These are phyloP conservation scores for Fusarium sp. DNA, from an alignment of 2,329 filamentous ascomycete genomes.

Conservation along the genomic window DNA sequence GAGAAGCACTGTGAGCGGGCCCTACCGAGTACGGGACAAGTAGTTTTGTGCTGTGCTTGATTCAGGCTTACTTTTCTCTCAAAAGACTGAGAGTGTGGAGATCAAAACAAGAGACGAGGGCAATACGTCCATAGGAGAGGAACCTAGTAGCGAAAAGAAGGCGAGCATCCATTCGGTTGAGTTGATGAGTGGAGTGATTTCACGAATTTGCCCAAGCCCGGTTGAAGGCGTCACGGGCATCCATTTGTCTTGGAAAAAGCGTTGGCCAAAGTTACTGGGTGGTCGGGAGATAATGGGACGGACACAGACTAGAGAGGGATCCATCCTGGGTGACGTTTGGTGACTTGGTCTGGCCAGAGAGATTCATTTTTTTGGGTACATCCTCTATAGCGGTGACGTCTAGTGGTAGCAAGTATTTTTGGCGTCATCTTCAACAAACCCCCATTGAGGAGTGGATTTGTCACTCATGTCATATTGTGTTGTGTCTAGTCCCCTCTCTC, in stretches of 20 bases:
- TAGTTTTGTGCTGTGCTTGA: conserved; percentile 3
- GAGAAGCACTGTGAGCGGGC: conserved; percentile 26
- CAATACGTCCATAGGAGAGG: background rate
- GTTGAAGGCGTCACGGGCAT: conserved; percentile 43
- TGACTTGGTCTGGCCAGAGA: conserved; percentile 12
- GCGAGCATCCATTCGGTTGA: conserved; percentile 1
- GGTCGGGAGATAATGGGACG: conserved; percentile 24
- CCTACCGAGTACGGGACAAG: conserved; percentile 1
- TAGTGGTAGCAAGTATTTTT: conserved; percentile 24
- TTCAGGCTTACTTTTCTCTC: conserved; percentile 27
- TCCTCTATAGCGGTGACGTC: conserved; percentile 26
- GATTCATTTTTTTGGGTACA: conserved; percentile 21
- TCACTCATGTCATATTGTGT: conserved; percentile 23
- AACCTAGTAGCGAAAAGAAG: conserved; percentile 24
- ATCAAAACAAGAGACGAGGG: conserved; percentile 24
- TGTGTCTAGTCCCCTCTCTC: conserved; percentile 3
- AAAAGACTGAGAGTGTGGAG: conserved; percentile 16
- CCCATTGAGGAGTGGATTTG: conserved; percentile 36
- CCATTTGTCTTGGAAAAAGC: conserved; percentile 38
- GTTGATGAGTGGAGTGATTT: conserved; percentile 38
- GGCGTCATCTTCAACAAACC: conserved; percentile 35
- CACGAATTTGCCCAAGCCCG: conserved; percentile 29
- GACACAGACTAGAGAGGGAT: conserved; percentile 25
- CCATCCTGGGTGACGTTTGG: conserved; percentile 41
- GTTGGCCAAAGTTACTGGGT: conserved; percentile 40